Evolutionary conservation across 106 monocot genomes (phyloP).

Genomic region (Cymbidium sinense): DNA sequence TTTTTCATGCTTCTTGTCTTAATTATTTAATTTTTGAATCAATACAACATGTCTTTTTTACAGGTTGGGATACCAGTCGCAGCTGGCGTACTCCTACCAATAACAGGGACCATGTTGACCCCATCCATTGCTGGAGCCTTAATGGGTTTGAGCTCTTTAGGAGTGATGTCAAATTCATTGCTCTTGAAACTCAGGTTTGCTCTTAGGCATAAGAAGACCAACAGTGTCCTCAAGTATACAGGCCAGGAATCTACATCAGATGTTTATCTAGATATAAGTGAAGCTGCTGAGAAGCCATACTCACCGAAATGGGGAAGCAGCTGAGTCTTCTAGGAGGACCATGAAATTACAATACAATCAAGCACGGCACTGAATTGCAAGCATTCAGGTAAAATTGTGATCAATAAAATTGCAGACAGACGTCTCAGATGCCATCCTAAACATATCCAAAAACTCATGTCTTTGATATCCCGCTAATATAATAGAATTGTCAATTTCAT

Average conservation of each 20-base stretch:
- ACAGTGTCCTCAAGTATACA: conserved; percentile 21
- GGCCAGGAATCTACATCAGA: conserved; percentile 10
- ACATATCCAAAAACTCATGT: neutral
- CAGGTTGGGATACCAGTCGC: conserved; percentile 95
- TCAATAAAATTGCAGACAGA: neutral
- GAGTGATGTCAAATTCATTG: conserved; percentile 95
- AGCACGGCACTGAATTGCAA: neutral
- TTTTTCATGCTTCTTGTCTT: neutral
- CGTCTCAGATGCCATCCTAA: neutral
- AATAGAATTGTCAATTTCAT: too few species aligned
- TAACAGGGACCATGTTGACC: conserved; percentile 85
- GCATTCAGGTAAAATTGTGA: neutral
- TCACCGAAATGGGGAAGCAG: conserved; percentile 41
- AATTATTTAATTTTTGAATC: neutral
- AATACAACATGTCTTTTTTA: neutral
- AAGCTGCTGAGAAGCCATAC: conserved; percentile 10
- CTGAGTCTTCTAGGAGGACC: conserved; percentile 4
- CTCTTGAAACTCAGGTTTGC: conserved; percentile 56
- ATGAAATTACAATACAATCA: neutral
- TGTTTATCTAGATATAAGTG: conserved; percentile 14
- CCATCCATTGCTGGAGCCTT: conserved; percentile 96
- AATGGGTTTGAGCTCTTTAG: conserved; percentile 94
- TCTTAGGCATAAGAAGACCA: conserved; percentile 17
- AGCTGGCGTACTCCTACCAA: conserved; percentile 75
- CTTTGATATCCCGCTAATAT: too few species aligned